Percentiles rank a stretch among this genome's conserved stretches.
Conservation (phyloP, 371 early-diverging fungal genomes). For the Apophysomyces trapeziformis region DNA sequence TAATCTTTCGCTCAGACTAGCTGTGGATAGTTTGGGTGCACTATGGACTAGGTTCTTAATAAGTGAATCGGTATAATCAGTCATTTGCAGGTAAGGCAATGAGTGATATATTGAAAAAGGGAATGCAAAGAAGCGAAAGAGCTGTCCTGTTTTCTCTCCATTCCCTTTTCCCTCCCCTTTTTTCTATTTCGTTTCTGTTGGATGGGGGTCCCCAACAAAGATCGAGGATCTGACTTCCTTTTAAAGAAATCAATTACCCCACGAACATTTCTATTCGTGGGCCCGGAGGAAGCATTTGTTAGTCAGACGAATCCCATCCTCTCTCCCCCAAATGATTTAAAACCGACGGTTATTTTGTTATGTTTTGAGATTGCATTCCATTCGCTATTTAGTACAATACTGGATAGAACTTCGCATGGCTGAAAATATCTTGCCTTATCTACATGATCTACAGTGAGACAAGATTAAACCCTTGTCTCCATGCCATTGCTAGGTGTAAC, state of each 20-base stretch:
- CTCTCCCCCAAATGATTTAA: background rate
- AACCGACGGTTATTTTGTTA: too few species aligned
- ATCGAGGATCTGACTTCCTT: conserved; percentile 1
- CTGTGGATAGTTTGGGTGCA: conserved; percentile 20
- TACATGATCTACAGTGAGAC: background rate
- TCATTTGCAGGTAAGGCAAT: conserved; percentile 16
- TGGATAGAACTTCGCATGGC: background rate
- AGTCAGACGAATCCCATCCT: background rate
- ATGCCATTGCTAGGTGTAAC: too few species aligned
- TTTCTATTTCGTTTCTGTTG: background rate
- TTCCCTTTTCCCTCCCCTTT: background rate
- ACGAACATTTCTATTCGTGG: background rate
- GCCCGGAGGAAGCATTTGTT: background rate
- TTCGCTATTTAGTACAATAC: too few species aligned
- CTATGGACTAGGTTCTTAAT: conserved; percentile 29
- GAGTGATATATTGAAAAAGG: conserved; percentile 4
- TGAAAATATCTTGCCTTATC: conserved; percentile 6
- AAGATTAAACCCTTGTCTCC: too few species aligned
- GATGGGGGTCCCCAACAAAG: conserved; percentile 5
- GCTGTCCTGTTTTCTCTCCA: background rate
- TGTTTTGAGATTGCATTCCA: too few species aligned
- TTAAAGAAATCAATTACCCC: conserved; percentile 5
- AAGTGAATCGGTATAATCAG: conserved; percentile 30
- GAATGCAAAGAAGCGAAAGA: conserved; percentile 8
- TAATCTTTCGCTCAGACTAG: conserved; percentile 22